Evolutionary conservation across 2,329 filamentous ascomycete species (phyloP).

Genomic region (Chalaropsis ovoidea): DNA sequence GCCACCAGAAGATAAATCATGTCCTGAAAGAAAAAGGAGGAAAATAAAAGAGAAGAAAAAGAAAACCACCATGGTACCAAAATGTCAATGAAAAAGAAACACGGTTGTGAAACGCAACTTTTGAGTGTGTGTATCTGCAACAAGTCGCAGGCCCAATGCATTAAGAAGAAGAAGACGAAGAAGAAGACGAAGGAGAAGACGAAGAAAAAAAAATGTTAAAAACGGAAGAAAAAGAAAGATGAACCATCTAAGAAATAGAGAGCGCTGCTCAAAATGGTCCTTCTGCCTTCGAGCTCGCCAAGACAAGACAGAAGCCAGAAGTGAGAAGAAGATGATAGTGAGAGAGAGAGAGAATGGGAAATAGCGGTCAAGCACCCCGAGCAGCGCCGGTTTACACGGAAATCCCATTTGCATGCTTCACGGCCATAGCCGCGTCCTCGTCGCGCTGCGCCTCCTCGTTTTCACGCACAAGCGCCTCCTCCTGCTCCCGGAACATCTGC

Average conservation of each 20-base stretch:
- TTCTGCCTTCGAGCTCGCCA: too few relatives aligned
- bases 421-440: constrained; percentile 37
- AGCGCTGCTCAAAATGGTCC: too few relatives aligned
- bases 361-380: constrained; percentile 2
- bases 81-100: constrained; percentile 4
- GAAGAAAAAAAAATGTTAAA: background rate
- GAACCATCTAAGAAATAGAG: background rate
- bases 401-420: constrained; percentile 24
- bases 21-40: background rate
- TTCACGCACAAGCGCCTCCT: constrained; percentile 42
- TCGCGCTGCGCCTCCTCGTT: constrained; percentile 47
- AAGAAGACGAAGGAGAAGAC: background rate
- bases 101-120: constrained; percentile 15
- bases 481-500: constrained; percentile 39
- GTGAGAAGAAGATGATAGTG: too few relatives aligned
- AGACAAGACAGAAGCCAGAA: too few relatives aligned
- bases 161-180: constrained; percentile 6
- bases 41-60: background rate
- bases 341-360: background rate
- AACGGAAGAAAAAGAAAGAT: background rate
- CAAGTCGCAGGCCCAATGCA: constrained; percentile 7
- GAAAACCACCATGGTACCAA: constrained; percentile 12
- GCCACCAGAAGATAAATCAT: constrained; percentile 15
- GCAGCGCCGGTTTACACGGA: constrained; percentile 23
- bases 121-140: constrained; percentile 13